Evolutionary conservation across 2,329 filamentous ascomycete species (phyloP).

Genomic region (Fusarium haematococcum): DNA sequence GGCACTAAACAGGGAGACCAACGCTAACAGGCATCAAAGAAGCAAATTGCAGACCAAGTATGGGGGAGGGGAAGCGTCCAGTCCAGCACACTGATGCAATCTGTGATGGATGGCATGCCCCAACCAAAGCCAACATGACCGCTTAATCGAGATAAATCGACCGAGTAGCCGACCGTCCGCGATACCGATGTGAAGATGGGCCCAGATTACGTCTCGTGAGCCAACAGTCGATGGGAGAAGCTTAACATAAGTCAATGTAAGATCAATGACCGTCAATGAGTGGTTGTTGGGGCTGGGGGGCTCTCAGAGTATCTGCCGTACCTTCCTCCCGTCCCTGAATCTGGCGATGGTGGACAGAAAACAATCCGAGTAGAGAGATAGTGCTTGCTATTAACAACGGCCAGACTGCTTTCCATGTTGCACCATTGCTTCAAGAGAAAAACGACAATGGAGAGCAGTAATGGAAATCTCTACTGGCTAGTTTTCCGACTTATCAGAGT

Average conservation of each 20-base stretch:
- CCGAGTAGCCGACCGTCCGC: not conserved
- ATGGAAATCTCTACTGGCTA: not conserved
- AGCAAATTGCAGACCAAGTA: slow-evolving; percentile 28
- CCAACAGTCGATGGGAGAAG: not conserved
- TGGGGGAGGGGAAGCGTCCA: not conserved
- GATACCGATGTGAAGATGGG: not conserved
- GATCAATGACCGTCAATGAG: not conserved
- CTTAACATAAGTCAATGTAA: not conserved
- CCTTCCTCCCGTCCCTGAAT: not conserved
- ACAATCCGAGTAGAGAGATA: not conserved
- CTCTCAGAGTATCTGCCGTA: not conserved
- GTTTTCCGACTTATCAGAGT: not conserved
- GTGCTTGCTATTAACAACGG: not conserved
- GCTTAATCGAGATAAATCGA: not conserved
- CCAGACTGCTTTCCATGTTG: not conserved
- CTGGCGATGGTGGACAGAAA: not conserved
- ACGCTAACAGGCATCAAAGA: slow-evolving; percentile 37
- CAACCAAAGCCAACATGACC: not conserved
- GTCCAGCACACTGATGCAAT: slow-evolving; percentile 25
- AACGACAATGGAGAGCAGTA: not conserved
- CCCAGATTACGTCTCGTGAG: not conserved
- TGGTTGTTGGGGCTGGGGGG: not conserved
- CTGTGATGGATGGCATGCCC: not conserved
- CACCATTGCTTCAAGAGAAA: not conserved
- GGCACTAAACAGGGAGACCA: slow-evolving; percentile 26